Evolutionary conservation across 345 rosid species (phyloP), one percentile per base, ranked within the genome.

Genomic region (Acer saccharum): DNA sequence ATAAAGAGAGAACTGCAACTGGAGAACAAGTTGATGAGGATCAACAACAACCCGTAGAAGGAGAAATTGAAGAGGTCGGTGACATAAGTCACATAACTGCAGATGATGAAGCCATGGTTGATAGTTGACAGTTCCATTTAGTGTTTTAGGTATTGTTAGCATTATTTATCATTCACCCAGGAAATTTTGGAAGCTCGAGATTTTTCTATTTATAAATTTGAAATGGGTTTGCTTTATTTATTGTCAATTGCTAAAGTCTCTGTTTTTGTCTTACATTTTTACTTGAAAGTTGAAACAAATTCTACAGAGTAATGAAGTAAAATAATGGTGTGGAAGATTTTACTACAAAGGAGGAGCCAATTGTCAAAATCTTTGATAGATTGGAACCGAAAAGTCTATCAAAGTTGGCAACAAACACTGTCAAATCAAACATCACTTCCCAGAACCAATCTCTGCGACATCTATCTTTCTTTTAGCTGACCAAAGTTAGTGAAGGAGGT

Each of bases 361-460:
- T 0, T 7, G 46, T 43, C 10, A 43, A 57, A 50, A 13, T 1
- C n/a, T 21, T 14, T 65, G 68, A 50, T 63, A 39, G 52, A 29
- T 54, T 55, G 66, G 27, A 61, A 61, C 13, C 1, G 13, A 46
- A 46, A 46, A 54, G 58, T 16, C 1, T 2, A 60, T 9, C 25
- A 6, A 60, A 8, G 3, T 60, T 21, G 10, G 6, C 81, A 79
- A 68, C 86, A 62, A 27, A 27, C 10, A 29, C 10, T 44, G 84
- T 88, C 89, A 81, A 84, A 86, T 88, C 89, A 80, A 77, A 80
- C 11, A 80, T 88, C 86, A 73, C 75, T 52, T 88, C 87, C 41
- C 39, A 35, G 4, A 32, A 35, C 6, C 39, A 35, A 35, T 35
- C 39, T 78, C 3, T 29, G 18, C 10, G 12, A 46, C 48, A 9